Conservation (phyloP, 108 stramenopile species). For the Nitzschia sp. region DNA sequence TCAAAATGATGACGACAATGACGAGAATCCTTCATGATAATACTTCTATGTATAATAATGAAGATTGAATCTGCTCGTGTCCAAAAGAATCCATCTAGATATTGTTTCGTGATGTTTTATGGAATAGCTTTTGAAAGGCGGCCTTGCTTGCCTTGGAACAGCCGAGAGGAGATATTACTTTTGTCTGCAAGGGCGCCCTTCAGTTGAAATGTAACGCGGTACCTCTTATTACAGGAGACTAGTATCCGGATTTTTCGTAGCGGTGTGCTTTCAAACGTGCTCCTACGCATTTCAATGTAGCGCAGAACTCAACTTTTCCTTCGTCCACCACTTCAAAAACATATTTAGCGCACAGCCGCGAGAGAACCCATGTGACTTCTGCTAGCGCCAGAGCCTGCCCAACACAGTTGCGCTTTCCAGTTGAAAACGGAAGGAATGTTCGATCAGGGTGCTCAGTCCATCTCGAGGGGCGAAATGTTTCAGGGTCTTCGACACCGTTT, state of each 20-base stretch:
- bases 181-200: too few relatives aligned
- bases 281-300: conserved; percentile 30
- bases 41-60: too few relatives aligned
- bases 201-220: too few relatives aligned
- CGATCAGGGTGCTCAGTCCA: conserved; percentile 42
- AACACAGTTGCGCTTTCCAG: conserved; percentile 43
- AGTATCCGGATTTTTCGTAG: not conserved
- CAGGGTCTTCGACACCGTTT: conserved; percentile 40
- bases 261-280: conserved; percentile 19
- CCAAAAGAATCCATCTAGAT: too few relatives aligned
- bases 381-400: conserved; percentile 48
- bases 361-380: conserved; percentile 45
- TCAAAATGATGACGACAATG: not conserved
- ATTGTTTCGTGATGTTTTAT: too few relatives aligned
- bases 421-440: conserved; percentile 42
- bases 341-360: conserved; percentile 34
- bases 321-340: conserved; percentile 31
- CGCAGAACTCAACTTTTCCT: conserved; percentile 5
- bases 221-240: too few relatives aligned
- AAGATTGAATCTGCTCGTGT: too few relatives aligned
- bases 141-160: too few relatives aligned
- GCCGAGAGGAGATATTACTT: too few relatives aligned
- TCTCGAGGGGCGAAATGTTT: conserved; percentile 44
- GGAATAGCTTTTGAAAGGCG: too few relatives aligned
- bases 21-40: too few relatives aligned